These are phyloP conservation scores for Graphiopsis chlorocephala DNA, from an alignment of 2,329 filamentous ascomycete genomes.

Conservation along the genomic window DNA sequence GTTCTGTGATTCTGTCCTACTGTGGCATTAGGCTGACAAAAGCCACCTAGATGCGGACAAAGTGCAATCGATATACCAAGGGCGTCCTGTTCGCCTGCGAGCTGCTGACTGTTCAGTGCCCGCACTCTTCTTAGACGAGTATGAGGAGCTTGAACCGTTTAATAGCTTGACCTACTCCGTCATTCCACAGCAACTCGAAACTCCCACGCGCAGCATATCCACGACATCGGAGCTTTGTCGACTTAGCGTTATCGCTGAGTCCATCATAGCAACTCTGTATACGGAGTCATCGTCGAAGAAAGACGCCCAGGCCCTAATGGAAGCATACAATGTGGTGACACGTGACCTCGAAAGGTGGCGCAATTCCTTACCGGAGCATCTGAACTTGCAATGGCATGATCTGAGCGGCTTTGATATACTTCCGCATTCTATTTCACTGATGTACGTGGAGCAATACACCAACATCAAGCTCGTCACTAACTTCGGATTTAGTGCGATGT, in stretches of 20 bases:
- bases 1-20: neutral
- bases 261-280: neutral
- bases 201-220: neutral
- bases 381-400: neutral
- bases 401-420: neutral
- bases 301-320: neutral
- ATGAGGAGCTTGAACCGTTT: constrained; percentile 36
- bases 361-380: neutral
- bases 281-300: neutral
- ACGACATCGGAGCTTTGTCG: neutral
- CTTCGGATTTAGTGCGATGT: neutral
- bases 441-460: neutral
- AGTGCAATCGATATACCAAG: constrained; percentile 4
- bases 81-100: constrained; percentile 25
- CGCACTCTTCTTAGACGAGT: constrained; percentile 49
- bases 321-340: neutral
- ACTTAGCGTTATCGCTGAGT: neutral
- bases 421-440: neutral
- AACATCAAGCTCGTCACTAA: neutral
- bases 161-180: neutral
- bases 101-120: constrained; percentile 49
- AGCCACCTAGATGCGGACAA: neutral
- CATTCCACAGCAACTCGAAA: neutral
- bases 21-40: neutral
- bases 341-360: neutral